A percentile compares a stretch with the other conserved stretches of the same genome.
Evolutionary conservation across 192 early-diverging fungal genomes (phyloP).

Genomic region (Thoreauomyces humboldtii): DNA sequence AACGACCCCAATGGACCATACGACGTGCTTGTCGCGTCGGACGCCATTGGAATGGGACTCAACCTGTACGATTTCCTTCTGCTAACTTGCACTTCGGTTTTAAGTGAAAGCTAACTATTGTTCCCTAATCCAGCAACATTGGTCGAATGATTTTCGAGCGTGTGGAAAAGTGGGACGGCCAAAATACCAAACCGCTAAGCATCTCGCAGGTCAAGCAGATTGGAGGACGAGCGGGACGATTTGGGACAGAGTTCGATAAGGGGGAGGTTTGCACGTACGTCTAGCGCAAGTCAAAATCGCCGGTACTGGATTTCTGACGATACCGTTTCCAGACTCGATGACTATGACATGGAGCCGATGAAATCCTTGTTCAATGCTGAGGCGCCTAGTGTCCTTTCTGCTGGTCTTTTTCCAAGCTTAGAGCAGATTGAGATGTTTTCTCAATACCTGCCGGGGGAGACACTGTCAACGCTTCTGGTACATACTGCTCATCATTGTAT

Average conservation of each 20-base stretch:
- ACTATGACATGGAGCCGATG: conserved; percentile 26
- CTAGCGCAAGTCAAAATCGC: not conserved
- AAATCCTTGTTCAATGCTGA: conserved; percentile 19
- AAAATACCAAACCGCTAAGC: conserved; percentile 44
- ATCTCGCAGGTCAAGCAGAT: conserved; percentile 90
- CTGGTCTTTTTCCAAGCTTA: conserved; percentile 70
- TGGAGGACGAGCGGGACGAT: conserved; percentile 88
- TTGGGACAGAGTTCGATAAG: conserved; percentile 59
- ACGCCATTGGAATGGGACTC: conserved; percentile 97
- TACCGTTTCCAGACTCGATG: conserved; percentile 25
- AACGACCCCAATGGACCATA: conserved; percentile 77
- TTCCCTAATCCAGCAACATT: conserved; percentile 69
- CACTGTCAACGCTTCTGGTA: conserved; percentile 64
- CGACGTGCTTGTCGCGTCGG: conserved; percentile 88
- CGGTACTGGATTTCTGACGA: too few species aligned
- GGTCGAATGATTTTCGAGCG: conserved; percentile 82
- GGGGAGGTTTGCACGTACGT: conserved; percentile 71
- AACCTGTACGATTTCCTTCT: too few species aligned
- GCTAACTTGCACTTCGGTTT: too few species aligned
- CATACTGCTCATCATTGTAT: too few species aligned
- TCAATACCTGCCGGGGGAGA: conserved; percentile 59
- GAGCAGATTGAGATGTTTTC: conserved; percentile 79
- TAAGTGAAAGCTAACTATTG: not conserved
- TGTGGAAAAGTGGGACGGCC: conserved; percentile 80
- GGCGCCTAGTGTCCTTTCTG: conserved; percentile 32